Percentiles rank a stretch among this genome's conserved stretches.
Evolutionary conservation across 2,329 filamentous ascomycete species (phyloP).

Genomic region (Colletotrichum tofieldiae): DNA sequence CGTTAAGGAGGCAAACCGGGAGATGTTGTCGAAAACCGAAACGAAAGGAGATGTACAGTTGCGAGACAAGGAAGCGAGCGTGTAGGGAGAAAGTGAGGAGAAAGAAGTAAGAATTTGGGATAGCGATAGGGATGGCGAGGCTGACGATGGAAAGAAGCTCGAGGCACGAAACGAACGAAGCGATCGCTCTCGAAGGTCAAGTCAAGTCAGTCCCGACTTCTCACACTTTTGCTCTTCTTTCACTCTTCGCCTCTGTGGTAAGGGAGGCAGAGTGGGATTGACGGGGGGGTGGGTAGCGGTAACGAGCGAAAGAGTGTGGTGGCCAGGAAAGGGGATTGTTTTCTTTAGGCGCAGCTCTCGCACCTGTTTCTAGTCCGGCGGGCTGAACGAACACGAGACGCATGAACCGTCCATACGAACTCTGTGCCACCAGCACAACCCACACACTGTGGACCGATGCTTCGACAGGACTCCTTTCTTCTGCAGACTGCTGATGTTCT

Average conservation of each 20-base stretch:
- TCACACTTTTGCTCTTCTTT: constrained; percentile 11
- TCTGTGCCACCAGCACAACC: constrained; percentile 33
- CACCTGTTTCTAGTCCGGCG: constrained; percentile 21
- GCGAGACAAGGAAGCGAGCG: constrained; percentile 36
- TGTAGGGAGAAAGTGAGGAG: constrained; percentile 34
- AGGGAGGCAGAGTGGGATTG: constrained; percentile 24
- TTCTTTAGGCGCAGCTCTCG: constrained; percentile 35
- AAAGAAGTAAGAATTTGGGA: constrained; percentile 2
- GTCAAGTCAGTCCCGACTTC: constrained; percentile 15
- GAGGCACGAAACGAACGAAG: constrained; percentile 34
- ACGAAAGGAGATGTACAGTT: constrained; percentile 32
- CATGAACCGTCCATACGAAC: constrained; percentile 41
- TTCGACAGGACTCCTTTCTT: not conserved
- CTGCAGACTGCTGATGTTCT: not conserved
- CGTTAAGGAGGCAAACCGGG: constrained; percentile 3
- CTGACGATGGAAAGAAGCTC: constrained; percentile 29
- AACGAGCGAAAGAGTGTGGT: constrained; percentile 13
- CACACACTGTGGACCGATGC: constrained; percentile 22
- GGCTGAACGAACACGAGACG: constrained; percentile 27
- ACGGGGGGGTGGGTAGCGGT: constrained; percentile 26
- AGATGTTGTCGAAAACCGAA: constrained; percentile 27
- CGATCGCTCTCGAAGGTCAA: constrained; percentile 3
- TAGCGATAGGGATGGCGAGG: constrained; percentile 17
- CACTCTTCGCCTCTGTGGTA: constrained; percentile 21
- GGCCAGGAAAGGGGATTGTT: constrained; percentile 44